Evolutionary conservation across 495 filamentous ascomycete genomes (phyloP).

Genomic region (Penicillium antarcticum): DNA sequence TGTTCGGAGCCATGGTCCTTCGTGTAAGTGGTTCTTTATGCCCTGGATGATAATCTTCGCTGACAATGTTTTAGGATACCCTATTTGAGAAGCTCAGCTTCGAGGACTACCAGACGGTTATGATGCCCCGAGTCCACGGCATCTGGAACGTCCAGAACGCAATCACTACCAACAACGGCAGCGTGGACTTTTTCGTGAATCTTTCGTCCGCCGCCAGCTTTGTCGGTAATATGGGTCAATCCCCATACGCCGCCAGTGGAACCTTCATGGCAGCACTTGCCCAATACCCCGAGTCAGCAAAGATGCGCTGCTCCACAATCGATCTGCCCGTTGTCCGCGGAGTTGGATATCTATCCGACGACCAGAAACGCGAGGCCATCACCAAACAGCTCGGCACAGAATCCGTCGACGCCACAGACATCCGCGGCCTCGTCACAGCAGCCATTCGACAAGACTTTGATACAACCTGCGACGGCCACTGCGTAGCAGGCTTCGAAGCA

Average conservation of each 20-base stretch:
- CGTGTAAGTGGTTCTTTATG: conserved; percentile 12
- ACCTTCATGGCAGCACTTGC: conserved; percentile 41
- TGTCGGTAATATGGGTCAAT: conserved; percentile 42
- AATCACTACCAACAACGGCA: conserved; percentile 23
- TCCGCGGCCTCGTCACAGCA: conserved; percentile 25
- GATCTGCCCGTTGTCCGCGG: conserved; percentile 38
- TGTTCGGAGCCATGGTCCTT: conserved; percentile 43
- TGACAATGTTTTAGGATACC: conserved; percentile 25
- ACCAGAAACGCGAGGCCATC: conserved; percentile 20
- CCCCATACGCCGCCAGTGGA: conserved; percentile 41
- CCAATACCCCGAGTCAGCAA: conserved; percentile 24
- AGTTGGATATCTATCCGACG: conserved; percentile 39
- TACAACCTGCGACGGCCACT: conserved; percentile 21
- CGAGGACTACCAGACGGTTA: conserved; percentile 37
- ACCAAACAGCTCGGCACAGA: conserved; percentile 18
- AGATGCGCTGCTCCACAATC: conserved; percentile 33
- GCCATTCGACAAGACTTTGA: conserved; percentile 26
- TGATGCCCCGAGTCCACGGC: conserved; percentile 46
- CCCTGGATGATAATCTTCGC: background rate
- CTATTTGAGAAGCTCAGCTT: conserved; percentile 46
- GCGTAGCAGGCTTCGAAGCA: conserved; percentile 23
- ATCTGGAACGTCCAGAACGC: conserved; percentile 55
- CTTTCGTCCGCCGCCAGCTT: conserved; percentile 41
- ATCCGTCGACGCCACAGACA: conserved; percentile 23
- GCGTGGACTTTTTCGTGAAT: conserved; percentile 52